Base-by-base conservation (phyloP, 148 eudicot genomes). In the Rhododendron williamsianum region DNA sequence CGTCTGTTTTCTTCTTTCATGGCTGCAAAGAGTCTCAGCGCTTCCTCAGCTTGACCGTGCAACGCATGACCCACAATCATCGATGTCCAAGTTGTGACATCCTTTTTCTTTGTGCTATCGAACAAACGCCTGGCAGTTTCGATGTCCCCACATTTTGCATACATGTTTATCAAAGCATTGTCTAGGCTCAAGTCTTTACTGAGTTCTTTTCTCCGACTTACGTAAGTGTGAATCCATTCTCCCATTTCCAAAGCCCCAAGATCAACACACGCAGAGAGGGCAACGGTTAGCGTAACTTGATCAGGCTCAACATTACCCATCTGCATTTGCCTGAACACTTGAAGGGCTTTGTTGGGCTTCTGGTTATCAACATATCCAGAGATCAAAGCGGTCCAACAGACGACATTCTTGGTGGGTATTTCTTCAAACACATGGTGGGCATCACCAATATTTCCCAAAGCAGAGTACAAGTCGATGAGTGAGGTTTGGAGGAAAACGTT, bases 31-130 rank as follows among this genome's bases (percentile, higher is more conserved):
- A 90, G 82, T 74, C 25, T 69, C 25, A 92, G 89, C 8, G 93
- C 91, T 84, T 92, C 88, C 9, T 48, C 74, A 45, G 87, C 91
- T 54, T 82, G 85, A 38, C 92, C 91, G 25, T 92, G 88, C 54
- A 92, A 54, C 0, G 93, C 93, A 79, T 87, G 87, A n/a, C 93
- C 92, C 1, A 89, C 89, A 76, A 92, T 90, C 92, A 92, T 92
- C 12, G 91, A 89, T 12, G 93, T 90, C 92, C 91, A 92, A 15
- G 92, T 92, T 27, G 87, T 89, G 51, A 92, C 93, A 86, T 92
- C 91, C 85, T 86, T 92, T 78, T 82, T 6, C 80, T 65, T 80
- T 13, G 85, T 79, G 81, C 85, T 13, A 46, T 81, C 63, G 81
- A 92, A 92, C 86, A 92, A 63, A 33, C 13, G 48, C 81, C 54